A percentile compares a stretch with the other conserved stretches of the same genome.
Conservation (phyloP, 257 asterid genomes). For the Nemophila menziesii region DNA sequence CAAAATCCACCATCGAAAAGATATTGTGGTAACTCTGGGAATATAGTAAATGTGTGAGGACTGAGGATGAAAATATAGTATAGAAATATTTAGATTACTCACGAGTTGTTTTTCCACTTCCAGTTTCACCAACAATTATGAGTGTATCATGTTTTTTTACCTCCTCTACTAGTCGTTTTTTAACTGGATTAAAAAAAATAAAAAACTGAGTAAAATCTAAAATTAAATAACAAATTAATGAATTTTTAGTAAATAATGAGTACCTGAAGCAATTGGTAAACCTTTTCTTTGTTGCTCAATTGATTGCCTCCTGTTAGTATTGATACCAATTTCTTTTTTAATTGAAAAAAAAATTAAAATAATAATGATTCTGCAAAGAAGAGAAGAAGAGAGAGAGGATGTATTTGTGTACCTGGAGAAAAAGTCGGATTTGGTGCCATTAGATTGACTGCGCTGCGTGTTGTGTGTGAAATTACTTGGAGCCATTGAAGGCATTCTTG, state of each 20-base stretch:
- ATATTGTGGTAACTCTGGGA: conserved; percentile 85
- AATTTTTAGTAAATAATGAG: background rate
- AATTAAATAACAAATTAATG: background rate
- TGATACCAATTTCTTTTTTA: background rate
- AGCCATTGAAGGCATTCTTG: conserved; percentile 64
- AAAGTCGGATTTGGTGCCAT: conserved; percentile 25
- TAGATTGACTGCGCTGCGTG: conserved; percentile 21
- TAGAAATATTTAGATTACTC: conserved; percentile 19
- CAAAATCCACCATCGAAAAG: conserved; percentile 73
- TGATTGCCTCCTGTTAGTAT: conserved; percentile 41
- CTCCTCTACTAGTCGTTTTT: conserved; percentile 79
- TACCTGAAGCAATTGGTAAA: conserved; percentile 81
- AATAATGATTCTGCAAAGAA: background rate
- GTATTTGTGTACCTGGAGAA: conserved; percentile 28
- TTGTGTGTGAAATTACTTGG: conserved; percentile 20
- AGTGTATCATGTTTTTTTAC: conserved; percentile 58
- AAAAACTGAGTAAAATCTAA: background rate
- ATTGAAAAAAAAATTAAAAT: background rate
- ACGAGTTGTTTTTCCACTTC: conserved; percentile 99
- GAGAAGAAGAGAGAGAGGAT: background rate
- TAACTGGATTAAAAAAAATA: conserved; percentile 30
- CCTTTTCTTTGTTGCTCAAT: conserved; percentile 57
- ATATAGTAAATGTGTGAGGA: conserved; percentile 2
- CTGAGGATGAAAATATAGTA: background rate
- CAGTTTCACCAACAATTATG: conserved; percentile 94